These are phyloP conservation scores for Candida methanosorbosa DNA, from an alignment of 805 yeast genomes.

Conservation along the genomic window DNA sequence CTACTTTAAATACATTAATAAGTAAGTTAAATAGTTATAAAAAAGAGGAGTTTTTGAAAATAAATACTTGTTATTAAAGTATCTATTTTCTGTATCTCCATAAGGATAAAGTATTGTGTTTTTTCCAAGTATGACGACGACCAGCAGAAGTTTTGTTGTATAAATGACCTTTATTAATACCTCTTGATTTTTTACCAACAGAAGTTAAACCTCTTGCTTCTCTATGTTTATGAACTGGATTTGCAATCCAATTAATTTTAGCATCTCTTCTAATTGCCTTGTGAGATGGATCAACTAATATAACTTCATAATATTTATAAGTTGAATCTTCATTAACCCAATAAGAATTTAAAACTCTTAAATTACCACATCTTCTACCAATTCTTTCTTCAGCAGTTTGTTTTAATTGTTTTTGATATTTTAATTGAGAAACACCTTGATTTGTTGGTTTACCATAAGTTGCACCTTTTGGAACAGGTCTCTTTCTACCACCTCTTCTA, in stretches of 20 bases:
- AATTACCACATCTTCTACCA: slow-evolving; percentile 97
- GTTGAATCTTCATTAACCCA: slow-evolving; percentile 99
- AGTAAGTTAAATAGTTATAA: no score
- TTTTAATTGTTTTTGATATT: slow-evolving; percentile 97
- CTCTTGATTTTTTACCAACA: slow-evolving; percentile 98
- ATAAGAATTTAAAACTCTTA: slow-evolving; percentile 99
- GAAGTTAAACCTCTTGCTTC: slow-evolving; percentile 98
- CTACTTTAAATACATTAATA: no score
- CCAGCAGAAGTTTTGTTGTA: slow-evolving; percentile 98
- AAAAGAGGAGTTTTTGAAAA: no score
- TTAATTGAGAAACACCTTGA: slow-evolving; percentile 99
- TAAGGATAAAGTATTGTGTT: slow-evolving; percentile 94
- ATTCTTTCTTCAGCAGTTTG: slow-evolving; percentile 99
- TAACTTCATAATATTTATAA: slow-evolving; percentile 98
- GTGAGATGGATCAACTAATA: slow-evolving; percentile 95
- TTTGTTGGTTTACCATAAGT: slow-evolving; percentile 99
- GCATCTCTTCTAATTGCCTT: slow-evolving; percentile 98
- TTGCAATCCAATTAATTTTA: slow-evolving; percentile 98
- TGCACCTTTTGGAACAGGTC: slow-evolving; percentile 99
- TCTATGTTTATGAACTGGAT: slow-evolving; percentile 99
- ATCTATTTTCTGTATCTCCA: slow-evolving; percentile 97
- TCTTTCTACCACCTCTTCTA: slow-evolving; percentile 99
- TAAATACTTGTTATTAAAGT: neutral
- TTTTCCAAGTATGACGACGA: slow-evolving; percentile 99
- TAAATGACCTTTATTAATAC: slow-evolving; percentile 99